Conservation (phyloP, 179 eudicot species). For the Sideroxylon spinosum region DNA sequence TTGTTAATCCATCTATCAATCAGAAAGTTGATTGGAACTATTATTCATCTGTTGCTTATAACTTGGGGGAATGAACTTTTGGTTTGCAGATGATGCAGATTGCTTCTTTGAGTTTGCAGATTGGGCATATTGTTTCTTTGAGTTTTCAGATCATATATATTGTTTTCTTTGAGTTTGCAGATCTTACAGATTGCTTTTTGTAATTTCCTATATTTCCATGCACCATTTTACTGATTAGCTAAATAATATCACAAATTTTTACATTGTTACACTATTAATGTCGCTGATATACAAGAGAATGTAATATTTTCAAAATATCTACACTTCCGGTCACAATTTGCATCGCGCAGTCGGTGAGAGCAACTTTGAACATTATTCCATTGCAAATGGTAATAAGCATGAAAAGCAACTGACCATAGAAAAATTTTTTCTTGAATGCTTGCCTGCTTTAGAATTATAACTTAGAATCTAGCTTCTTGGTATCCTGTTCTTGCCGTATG, state of each 20-base stretch:
- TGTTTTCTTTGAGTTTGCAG: not conserved
- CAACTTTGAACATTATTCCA: not conserved
- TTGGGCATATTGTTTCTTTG: no score
- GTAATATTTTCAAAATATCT: no score
- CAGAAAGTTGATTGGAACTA: slow-evolving; percentile 1
- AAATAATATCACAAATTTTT: not conserved
- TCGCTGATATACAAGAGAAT: not conserved
- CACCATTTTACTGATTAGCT: not conserved
- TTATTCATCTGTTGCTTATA: not conserved
- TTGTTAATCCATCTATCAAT: not conserved
- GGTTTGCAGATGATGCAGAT: no score
- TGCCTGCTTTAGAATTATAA: not conserved
- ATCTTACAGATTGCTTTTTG: not conserved
- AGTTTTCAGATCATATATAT: no score
- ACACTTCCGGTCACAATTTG: no score
- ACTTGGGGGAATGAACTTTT: not conserved
- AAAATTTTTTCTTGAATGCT: not conserved
- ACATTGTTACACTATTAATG: not conserved
- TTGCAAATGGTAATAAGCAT: not conserved
- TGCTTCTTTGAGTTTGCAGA: no score
- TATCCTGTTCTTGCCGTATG: no score
- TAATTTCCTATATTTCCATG: not conserved
- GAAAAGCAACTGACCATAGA: not conserved
- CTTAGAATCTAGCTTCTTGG: no score
- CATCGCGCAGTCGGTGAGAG: not conserved